phyloP scores from a whole-genome alignment of 805 yeast species.

The Wickerhamiella vanderwaltii region DNA sequence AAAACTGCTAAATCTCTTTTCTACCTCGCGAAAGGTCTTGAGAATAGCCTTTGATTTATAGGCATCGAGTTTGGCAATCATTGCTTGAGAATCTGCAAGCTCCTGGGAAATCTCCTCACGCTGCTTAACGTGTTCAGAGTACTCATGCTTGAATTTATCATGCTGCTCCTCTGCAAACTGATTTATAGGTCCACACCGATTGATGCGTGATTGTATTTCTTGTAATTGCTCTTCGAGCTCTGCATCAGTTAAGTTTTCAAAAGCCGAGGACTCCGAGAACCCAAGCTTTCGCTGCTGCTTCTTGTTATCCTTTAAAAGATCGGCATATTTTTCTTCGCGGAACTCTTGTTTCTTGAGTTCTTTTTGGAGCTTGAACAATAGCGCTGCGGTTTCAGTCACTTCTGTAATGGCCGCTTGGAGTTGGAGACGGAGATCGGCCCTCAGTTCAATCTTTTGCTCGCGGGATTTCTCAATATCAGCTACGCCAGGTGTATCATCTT shows the following conservation, averaged over 20 bases:
- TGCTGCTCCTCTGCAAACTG: conserved; percentile 8
- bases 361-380: background rate
- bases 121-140: background rate
- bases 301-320: background rate
- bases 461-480: background rate
- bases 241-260: background rate
- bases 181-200: conserved; percentile 1
- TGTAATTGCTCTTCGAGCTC: conserved; percentile 1
- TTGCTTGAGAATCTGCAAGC: conserved; percentile 28
- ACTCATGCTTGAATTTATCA: conserved; percentile 5
- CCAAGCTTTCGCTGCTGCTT: background rate
- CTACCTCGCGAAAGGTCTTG: conserved; percentile 63
- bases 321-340: conserved; percentile 8
- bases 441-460: background rate
- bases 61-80: conserved; percentile 55
- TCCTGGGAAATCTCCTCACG: conserved; percentile 1
- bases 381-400: conserved; percentile 3
- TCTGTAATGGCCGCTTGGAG: background rate
- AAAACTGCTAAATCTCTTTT: conserved; percentile 57
- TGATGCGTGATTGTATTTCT: background rate
- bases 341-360: conserved; percentile 4
- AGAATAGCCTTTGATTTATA: conserved; percentile 77
- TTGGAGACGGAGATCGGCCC: background rate
- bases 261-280: background rate
- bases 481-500: background rate